Evolutionary conservation across 495 filamentous ascomycete species (phyloP).

Genomic region (Penicillium diatomitis): DNA sequence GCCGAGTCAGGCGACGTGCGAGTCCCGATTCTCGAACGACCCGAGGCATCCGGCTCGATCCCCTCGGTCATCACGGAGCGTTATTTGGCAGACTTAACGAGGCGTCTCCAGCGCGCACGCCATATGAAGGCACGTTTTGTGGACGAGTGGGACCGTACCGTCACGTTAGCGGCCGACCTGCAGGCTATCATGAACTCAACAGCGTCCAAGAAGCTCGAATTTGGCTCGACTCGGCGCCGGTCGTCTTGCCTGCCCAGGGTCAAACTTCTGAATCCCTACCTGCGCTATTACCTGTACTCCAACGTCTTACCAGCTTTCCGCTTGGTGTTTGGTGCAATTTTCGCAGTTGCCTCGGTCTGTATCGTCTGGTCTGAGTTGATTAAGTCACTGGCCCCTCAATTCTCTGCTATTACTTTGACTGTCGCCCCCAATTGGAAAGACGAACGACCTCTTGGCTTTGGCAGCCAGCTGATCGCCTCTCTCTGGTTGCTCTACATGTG

Average conservation of each 20-base stretch:
- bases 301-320: slow-evolving; percentile 57
- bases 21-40: slow-evolving; percentile 32
- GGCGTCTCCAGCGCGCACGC: slow-evolving; percentile 67
- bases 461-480: slow-evolving; percentile 73
- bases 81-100: slow-evolving; percentile 82
- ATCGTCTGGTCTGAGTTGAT: slow-evolving; percentile 90
- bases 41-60: slow-evolving; percentile 27
- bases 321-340: slow-evolving; percentile 50
- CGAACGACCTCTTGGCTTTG: slow-evolving; percentile 66
- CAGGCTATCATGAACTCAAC: slow-evolving; percentile 81
- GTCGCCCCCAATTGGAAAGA: slow-evolving; percentile 68
- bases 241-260: slow-evolving; percentile 46
- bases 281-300: slow-evolving; percentile 68
- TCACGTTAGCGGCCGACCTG: slow-evolving; percentile 59
- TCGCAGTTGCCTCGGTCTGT: slow-evolving; percentile 65
- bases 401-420: slow-evolving; percentile 77
- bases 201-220: slow-evolving; percentile 70
- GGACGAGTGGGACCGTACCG: slow-evolving; percentile 74
- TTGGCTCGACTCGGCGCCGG: slow-evolving; percentile 48
- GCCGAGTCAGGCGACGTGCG: slow-evolving; percentile 58
- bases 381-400: slow-evolving; percentile 61
- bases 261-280: slow-evolving; percentile 68
- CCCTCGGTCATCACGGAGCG: slow-evolving; percentile 86
- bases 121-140: slow-evolving; percentile 76
- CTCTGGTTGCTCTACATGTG: slow-evolving; percentile 94